phyloP scores from a whole-genome alignment of 2,329 filamentous ascomycete genomes.

The Diplodia scrobiculata region DNA sequence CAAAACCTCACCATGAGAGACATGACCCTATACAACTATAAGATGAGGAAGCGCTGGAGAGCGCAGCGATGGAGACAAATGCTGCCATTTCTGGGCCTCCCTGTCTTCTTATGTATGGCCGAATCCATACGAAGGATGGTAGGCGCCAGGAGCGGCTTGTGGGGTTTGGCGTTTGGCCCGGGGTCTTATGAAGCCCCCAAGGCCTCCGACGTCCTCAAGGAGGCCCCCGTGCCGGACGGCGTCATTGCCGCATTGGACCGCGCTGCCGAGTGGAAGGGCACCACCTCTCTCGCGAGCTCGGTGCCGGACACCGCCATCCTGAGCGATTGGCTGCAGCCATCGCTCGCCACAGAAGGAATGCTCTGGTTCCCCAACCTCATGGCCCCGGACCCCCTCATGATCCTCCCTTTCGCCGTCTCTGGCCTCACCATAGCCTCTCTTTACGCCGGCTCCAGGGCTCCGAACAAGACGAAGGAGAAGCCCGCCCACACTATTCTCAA shows the following conservation, averaged over 20 bases:
- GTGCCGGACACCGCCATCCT: neutral
- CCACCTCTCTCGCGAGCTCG: neutral
- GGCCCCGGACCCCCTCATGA: conserved; percentile 54
- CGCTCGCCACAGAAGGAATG: conserved; percentile 59
- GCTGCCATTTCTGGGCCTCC: conserved; percentile 35
- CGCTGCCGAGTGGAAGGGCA: neutral
- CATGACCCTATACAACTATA: neutral
- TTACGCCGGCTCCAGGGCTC: conserved; percentile 7
- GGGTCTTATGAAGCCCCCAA: neutral
- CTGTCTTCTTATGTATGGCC: conserved; percentile 44
- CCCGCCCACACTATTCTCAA: conserved; percentile 17
- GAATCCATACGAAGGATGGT: conserved; percentile 44
- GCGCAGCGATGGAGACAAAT: conserved; percentile 1
- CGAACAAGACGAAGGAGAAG: neutral
- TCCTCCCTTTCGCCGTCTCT: conserved; percentile 55
- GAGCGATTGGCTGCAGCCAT: conserved; percentile 49
- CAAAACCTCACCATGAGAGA: neutral
- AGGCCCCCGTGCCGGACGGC: neutral
- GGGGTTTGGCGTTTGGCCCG: neutral
- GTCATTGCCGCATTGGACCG: neutral
- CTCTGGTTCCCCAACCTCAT: conserved; percentile 64
- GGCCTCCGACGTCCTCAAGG: neutral
- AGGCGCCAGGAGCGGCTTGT: conserved; percentile 36
- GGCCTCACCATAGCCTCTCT: conserved; percentile 36
- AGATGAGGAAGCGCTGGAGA: conserved; percentile 18